These are phyloP conservation scores for Fusarium compactum DNA, from an alignment of 2,329 filamentous ascomycete genomes.

Conservation along the genomic window DNA sequence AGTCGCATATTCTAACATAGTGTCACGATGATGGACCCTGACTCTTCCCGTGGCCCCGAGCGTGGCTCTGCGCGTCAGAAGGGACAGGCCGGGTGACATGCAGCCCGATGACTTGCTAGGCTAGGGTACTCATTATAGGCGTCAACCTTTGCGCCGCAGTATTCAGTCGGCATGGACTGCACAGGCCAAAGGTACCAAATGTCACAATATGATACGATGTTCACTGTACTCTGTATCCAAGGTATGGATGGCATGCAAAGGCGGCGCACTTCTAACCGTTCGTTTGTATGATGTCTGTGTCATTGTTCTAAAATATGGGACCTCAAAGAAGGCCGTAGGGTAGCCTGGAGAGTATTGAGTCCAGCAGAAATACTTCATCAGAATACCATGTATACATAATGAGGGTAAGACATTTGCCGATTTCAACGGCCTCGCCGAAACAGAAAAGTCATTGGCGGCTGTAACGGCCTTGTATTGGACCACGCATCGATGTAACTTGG, in stretches of 20 bases:
- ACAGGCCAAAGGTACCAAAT: neutral
- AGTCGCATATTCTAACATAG: neutral
- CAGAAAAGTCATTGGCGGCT: neutral
- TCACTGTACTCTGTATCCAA: neutral
- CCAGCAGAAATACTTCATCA: neutral
- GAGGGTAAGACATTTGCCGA: constrained; percentile 10
- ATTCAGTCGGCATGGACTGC: constrained; percentile 5
- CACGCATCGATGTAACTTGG: neutral
- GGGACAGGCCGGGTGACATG: constrained; percentile 34
- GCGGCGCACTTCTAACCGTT: neutral
- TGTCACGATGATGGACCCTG: neutral
- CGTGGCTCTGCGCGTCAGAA: constrained; percentile 34
- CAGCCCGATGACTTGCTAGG: constrained; percentile 6
- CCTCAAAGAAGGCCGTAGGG: neutral
- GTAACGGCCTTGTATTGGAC: neutral
- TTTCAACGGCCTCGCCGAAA: constrained; percentile 18
- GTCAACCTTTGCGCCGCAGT: constrained; percentile 2
- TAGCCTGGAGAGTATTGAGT: neutral
- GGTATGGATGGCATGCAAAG: neutral
- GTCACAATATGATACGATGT: neutral
- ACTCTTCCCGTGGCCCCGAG: constrained; percentile 1
- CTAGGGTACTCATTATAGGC: neutral
- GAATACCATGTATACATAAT: neutral
- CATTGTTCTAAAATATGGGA: neutral
- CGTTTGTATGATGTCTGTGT: neutral